A percentile compares a stretch with the other conserved stretches of the same genome.
These are phyloP conservation scores for Cornus suecica DNA, from an alignment of 148 eudicot genomes.

Conservation along the genomic window DNA sequence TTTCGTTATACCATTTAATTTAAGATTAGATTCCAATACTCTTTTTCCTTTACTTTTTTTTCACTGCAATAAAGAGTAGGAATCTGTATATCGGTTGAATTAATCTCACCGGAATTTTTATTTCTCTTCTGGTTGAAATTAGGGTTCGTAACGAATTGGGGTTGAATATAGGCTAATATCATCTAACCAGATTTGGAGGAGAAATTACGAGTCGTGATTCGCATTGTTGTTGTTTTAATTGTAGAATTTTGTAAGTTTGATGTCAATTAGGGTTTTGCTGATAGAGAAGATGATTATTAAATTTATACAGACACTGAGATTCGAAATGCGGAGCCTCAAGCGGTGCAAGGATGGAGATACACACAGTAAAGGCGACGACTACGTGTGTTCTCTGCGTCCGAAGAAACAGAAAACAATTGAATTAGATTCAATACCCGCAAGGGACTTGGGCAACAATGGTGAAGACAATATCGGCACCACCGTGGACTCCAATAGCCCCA, in stretches of 20 bases:
- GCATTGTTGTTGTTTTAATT: neutral
- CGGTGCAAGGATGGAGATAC: constrained; percentile 30
- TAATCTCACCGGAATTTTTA: constrained; percentile 2
- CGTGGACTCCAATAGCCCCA: constrained; percentile 29
- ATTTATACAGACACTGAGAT: constrained; percentile 21
- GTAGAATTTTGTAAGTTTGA: neutral
- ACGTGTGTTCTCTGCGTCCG: constrained; percentile 17
- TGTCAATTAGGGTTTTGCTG: constrained; percentile 26
- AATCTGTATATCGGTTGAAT: neutral
- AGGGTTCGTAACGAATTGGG: constrained; percentile 8
- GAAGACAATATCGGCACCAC: neutral
- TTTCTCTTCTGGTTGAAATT: no score
- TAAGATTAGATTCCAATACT: neutral
- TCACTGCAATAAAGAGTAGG: neutral
- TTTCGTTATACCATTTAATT: neutral
- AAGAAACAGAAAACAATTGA: constrained; percentile 33
- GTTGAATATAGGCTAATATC: neutral
- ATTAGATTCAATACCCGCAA: neutral
- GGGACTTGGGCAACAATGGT: neutral
- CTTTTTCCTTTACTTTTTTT: neutral
- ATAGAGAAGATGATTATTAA: constrained; percentile 28
- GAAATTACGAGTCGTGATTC: neutral
- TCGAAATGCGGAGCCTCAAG: constrained; percentile 37
- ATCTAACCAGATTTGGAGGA: neutral
- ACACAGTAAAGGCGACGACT: constrained; percentile 19